Base-by-base conservation (phyloP, 2,329 filamentous ascomycete genomes). In the Sporothrix variecibatus region DNA sequence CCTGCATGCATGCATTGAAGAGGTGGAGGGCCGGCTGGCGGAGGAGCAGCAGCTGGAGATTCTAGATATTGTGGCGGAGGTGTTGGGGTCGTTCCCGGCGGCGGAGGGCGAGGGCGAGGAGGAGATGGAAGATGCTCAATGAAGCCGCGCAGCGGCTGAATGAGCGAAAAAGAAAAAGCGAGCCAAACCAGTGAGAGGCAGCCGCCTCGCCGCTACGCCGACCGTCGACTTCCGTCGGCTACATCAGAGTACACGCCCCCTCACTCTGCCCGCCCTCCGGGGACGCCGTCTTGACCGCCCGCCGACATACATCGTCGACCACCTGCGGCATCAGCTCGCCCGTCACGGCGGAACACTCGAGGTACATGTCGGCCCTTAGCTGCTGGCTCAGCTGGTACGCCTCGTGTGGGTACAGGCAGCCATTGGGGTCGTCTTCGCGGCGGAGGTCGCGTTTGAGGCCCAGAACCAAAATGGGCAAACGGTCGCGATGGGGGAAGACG, bases 1-100 rank as follows among this genome's bases (percentile, higher is more conserved):
- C 64, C 83, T 93, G 77, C 90, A 90, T 78, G 88, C 88, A 20
- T 84, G 92, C 69, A 84, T 93, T 46, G 90, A 93, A 81, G 90
- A 93, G 76, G 88, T 91, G 84, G 85, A 87, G 73, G 84, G 85
- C 49, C 86, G 91, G 8, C 91, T 91, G 79, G 84, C 81, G 64
- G 86, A 87, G 26, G 87, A 90, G 64, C 84, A 91, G 80, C 89
- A 91, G 77, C 82, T 86, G 74, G 85, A 86, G 74, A 88, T 93
- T 67, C 83, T 92, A 74, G 81, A 82, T 65, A 85, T 88, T 75
- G 85, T 92, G 77, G 82, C 82, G 68, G 85, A 89, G 71, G 85
- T 91, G 4, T 84, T 93, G 2, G 90, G 90, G 75, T 78, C 85
- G 76, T 86, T 89, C 79, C 81, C 80, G 40, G 80, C 82, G 46